Base-by-base conservation (phyloP, 2,329 filamentous ascomycete species). In the Diaporthe destruens region DNA sequence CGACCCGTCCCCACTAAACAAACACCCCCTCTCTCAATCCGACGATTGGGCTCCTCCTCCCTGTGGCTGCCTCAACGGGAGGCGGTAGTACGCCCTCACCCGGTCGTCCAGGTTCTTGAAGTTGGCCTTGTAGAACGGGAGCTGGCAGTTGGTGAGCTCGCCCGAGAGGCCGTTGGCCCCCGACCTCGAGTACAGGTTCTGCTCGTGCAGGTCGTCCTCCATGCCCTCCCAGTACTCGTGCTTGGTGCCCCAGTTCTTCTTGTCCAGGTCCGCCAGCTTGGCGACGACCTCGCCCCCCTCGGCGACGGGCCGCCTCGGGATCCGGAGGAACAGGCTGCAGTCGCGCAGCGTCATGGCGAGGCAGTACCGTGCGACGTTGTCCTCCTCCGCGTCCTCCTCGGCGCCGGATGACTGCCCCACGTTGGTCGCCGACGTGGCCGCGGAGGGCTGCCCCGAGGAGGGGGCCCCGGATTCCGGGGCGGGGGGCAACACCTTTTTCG, bases 271-370 rank as follows among this genome's bases (percentile, higher is more conserved):
- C 1, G 92, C 93, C 12, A 96, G 86, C 69, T 92, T 89, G 55
- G 89, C 86, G 71, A 89, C 85, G 8, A 90, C 80, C 1, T 80
- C 79, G 8, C 76, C 75, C 0, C 57, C 44, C 47, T 14, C 3
- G 12, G 53, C 53, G 5, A 77, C 73, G 9, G 75, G 76, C 55
- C 81, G 78, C 23, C 76, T 74, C 9, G 81, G 81, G 71, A 94
- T 87, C 77, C 89, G 89, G 53, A 94, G 84, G 78, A 92, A 95
- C 77, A 93, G 88, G 4, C 92, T 94, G 80, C 93, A 95, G 83
- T 96, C 94, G 65, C 94, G 86, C 75, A 96, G 80, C 4, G 94
- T 95, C 93, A 96, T 96, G 71, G 93, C 92, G 8, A 93, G 84
- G 16, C 88, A 87, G 74, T 93, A 90, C 44, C n/a, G 36, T 36